Percentiles rank a stretch among this genome's conserved stretches.
phyloP scores from a whole-genome alignment of 2,329 filamentous ascomycete species.

The Botrytis hyacinthi region DNA sequence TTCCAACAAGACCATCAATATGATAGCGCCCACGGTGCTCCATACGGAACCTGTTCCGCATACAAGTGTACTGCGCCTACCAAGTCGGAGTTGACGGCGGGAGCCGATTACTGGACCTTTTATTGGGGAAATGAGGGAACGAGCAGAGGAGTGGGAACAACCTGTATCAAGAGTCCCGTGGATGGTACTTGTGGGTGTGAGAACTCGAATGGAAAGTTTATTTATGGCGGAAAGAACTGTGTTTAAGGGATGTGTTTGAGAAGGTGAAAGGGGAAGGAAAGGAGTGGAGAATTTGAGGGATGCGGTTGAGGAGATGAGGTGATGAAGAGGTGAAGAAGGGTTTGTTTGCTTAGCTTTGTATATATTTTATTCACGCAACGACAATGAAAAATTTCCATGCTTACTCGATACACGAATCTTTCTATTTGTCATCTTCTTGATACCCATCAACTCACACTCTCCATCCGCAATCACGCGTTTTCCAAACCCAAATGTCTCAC shows the following conservation, averaged over 20 bases:
- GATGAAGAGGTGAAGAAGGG: too few relatives aligned
- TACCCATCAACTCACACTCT: background rate
- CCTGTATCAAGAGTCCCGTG: background rate
- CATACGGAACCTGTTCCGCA: constrained; percentile 6
- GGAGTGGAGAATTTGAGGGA: too few relatives aligned
- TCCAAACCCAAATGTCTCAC: background rate
- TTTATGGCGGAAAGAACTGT: background rate
- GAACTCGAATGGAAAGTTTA: background rate
- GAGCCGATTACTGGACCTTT: background rate
- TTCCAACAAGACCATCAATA: constrained; percentile 3
- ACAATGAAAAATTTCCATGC: background rate
- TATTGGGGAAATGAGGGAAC: background rate
- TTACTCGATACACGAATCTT: background rate
- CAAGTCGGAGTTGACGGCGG: background rate
- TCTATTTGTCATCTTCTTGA: too few relatives aligned
- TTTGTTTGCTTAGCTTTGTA: background rate
- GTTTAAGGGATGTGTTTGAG: background rate
- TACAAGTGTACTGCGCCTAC: constrained; percentile 11
- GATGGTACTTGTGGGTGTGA: constrained; percentile 14
- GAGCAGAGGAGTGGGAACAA: background rate
- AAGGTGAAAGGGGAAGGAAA: too few relatives aligned
- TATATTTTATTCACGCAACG: background rate
- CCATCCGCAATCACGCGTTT: background rate
- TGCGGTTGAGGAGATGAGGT: too few relatives aligned
- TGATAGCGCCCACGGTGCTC: background rate